Percentiles rank a stretch among this genome's conserved stretches.
Evolutionary conservation across 805 yeast genomes (phyloP).

Genomic region (Maudiozyma turicensis): DNA sequence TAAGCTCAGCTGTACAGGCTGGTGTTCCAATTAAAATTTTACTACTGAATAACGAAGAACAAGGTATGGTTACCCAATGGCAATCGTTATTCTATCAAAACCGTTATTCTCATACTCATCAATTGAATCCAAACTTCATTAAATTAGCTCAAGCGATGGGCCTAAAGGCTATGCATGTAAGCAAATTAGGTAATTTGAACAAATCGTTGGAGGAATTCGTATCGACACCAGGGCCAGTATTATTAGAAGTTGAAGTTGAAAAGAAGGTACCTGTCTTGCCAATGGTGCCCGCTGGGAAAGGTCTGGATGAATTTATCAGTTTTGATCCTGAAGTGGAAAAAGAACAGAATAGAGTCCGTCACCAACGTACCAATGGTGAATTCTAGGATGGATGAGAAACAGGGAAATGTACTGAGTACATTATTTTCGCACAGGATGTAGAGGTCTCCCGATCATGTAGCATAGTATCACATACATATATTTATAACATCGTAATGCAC

Average conservation of each 20-base stretch:
- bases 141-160: conserved; percentile 94
- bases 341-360: conserved; percentile 58
- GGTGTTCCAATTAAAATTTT: conserved; percentile 81
- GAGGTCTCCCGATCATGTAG: not conserved
- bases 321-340: conserved; percentile 77
- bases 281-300: conserved; percentile 95
- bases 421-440: not conserved
- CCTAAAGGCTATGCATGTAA: conserved; percentile 66
- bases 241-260: conserved; percentile 84
- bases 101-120: conserved; percentile 95
- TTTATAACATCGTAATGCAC: not conserved
- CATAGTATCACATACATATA: not conserved
- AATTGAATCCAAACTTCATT: conserved; percentile 85
- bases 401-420: not conserved
- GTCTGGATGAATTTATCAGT: conserved; percentile 79
- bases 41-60: conserved; percentile 92
- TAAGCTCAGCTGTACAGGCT: conserved; percentile 90
- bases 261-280: conserved; percentile 90
- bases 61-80: conserved; percentile 99
- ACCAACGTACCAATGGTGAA: conserved; percentile 57
- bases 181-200: conserved; percentile 55
- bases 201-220: conserved; percentile 57
- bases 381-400: not conserved
- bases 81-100: conserved; percentile 94
- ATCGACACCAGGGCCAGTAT: conserved; percentile 73